Conservation (phyloP, 2,329 filamentous ascomycete species). For the Cadophora malorum region DNA sequence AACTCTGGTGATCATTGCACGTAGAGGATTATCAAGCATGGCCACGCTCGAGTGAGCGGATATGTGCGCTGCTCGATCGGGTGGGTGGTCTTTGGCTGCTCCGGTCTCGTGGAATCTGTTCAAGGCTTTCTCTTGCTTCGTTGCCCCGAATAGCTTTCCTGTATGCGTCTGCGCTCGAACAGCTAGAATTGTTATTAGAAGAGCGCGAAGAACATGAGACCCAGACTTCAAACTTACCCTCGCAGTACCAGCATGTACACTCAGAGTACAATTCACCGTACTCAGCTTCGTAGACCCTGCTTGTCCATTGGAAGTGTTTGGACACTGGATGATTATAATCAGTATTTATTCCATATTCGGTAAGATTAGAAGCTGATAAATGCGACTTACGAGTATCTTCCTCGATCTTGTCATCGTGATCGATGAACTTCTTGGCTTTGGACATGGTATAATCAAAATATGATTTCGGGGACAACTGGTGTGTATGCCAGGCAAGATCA, state of each 20-base stretch:
- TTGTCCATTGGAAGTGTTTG: conserved; percentile 74
- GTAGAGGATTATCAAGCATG: conserved; percentile 32
- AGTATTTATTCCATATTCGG: neutral
- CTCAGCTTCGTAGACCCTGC: conserved; percentile 68
- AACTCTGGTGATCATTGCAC: conserved; percentile 40
- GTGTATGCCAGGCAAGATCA: conserved; percentile 81
- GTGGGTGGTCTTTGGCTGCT: conserved; percentile 55
- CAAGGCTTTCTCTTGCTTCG: conserved; percentile 53
- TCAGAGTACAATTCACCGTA: conserved; percentile 74
- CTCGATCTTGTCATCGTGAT: conserved; percentile 85
- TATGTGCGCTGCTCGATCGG: conserved; percentile 70
- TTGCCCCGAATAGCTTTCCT: conserved; percentile 53
- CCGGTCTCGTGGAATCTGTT: conserved; percentile 58
- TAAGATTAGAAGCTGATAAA: neutral
- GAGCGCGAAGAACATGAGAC: neutral
- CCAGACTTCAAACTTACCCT: conserved; percentile 52
- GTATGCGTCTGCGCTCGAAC: conserved; percentile 60
- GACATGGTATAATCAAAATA: conserved; percentile 66
- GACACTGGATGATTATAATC: conserved; percentile 50
- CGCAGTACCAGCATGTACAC: conserved; percentile 87
- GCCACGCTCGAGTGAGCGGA: conserved; percentile 74
- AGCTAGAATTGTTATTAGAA: conserved; percentile 41
- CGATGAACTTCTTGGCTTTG: conserved; percentile 64
- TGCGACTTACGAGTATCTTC: conserved; percentile 55
- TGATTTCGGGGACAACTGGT: conserved; percentile 66